Base-by-base conservation (phyloP, 192 early-diverging fungal species). In the Thamnidium elegans region DNA sequence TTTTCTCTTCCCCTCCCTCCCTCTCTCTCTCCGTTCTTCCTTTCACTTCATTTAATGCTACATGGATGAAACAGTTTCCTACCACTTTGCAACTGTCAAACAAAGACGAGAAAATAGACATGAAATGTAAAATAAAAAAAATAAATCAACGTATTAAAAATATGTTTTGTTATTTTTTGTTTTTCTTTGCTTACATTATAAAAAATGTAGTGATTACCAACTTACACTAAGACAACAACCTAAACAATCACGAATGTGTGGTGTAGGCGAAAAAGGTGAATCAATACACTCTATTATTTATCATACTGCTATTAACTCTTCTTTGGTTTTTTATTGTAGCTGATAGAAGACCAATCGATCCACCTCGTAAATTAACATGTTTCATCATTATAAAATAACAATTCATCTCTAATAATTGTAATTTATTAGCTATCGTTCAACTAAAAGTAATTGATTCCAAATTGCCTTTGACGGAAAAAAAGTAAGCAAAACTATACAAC, bases 211-310 rank as follows among this genome's bases (percentile, higher is more conserved):
- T 23, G 65, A 69, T 3, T 87, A 86, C 68, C 76, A 77, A 54
- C 79, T 94, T 36, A 84, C 86, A 58, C 79, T 95, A 20, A 78
- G 91, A 13, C 94, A 96, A 70, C 89, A 94, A 77, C 94, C 94
- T 30, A 91, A 93, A 78, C 94, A 92, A 81, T 93, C 92, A 19
- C 87, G 94, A 59, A 94, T 94, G 92, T 94, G 94, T 71, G 92
- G 92, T 52, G 90, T 93, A 70, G 92, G 92, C 54, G 94, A 94
- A 73, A 94, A 94, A 83, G 93, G 92, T 91, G 85, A 77, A 20
- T 7, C 19, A 20, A 31, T 36, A 10, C 36, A 9, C 4, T 39
- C 5, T 39, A 6, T 39, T 39, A 10, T 39, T 39, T 39, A 9
- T 6, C 9, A 9, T 36, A 39, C 6, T n/a, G n/a, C 42, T 20